Evolutionary conservation across 2,329 filamentous ascomycete species (phyloP).

Genomic region (Periconia sp.): DNA sequence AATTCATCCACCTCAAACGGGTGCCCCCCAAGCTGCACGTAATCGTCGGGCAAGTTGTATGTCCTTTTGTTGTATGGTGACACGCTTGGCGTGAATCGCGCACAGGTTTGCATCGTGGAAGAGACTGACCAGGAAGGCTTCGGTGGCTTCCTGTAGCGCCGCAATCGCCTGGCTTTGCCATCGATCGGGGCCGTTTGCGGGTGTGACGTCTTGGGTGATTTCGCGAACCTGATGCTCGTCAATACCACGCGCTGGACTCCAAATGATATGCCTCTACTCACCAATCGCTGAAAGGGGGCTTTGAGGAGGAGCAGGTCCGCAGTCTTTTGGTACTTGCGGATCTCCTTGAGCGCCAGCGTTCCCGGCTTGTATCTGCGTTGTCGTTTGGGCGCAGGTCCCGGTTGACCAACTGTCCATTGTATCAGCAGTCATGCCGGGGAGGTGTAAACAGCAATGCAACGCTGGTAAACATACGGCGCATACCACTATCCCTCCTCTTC

Average conservation of each 20-base stretch:
- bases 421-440: not conserved
- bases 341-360: slow-evolving; percentile 97
- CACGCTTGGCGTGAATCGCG: slow-evolving; percentile 98
- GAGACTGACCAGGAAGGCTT: slow-evolving; percentile 97
- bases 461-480: slow-evolving; percentile 16
- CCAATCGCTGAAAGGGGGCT: slow-evolving; percentile 95
- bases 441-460: not conserved
- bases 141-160: slow-evolving; percentile 96
- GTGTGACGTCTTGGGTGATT: slow-evolving; percentile 72
- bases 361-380: slow-evolving; percentile 53
- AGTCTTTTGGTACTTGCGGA: slow-evolving; percentile 96
- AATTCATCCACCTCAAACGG: slow-evolving; percentile 20
- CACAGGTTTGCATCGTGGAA: slow-evolving; percentile 99
- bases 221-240: slow-evolving; percentile 47
- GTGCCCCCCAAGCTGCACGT: slow-evolving; percentile 67
- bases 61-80: slow-evolving; percentile 97
- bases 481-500: slow-evolving; percentile 19
- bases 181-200: slow-evolving; percentile 60
- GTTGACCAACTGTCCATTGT: slow-evolving; percentile 25
- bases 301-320: slow-evolving; percentile 96
- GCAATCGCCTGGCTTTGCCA: slow-evolving; percentile 99
- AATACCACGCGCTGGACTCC: not conserved
- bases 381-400: slow-evolving; percentile 35
- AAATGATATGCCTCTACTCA: slow-evolving; percentile 24
- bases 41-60: slow-evolving; percentile 96